A percentile compares a stretch with the other conserved stretches of the same genome.
Conservation (phyloP, 306 rosid species). For the Cicer pinnatifidum region DNA sequence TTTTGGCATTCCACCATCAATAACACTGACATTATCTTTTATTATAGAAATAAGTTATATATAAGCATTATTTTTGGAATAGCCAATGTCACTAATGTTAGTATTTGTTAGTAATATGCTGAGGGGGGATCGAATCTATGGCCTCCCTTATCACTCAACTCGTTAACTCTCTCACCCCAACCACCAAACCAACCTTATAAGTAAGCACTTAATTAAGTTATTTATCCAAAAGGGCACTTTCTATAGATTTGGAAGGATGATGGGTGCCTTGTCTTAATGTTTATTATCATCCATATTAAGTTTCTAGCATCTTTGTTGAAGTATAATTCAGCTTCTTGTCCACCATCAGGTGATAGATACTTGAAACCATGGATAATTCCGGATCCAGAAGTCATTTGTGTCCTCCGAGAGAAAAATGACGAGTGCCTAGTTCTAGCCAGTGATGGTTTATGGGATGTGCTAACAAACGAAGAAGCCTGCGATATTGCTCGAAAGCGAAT, state of each 20-base stretch:
- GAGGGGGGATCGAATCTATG: too few relatives aligned
- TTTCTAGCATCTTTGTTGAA: neutral
- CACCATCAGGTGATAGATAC: conserved; percentile 68
- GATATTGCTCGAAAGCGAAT: conserved; percentile 69
- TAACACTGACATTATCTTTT: too few relatives aligned
- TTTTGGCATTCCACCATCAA: too few relatives aligned
- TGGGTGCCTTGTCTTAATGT: neutral
- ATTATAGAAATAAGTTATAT: too few relatives aligned
- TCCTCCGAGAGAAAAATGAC: conserved; percentile 60
- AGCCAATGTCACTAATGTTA: too few relatives aligned
- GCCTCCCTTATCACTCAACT: too few relatives aligned
- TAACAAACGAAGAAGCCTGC: conserved; percentile 78
- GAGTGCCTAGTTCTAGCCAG: conserved; percentile 81
- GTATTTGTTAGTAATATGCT: too few relatives aligned
- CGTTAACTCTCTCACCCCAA: too few relatives aligned
- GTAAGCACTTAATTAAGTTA: too few relatives aligned
- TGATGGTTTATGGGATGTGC: conserved; percentile 85
- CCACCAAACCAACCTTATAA: too few relatives aligned
- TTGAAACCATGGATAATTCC: conserved; percentile 82
- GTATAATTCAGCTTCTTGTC: conserved; percentile 7
- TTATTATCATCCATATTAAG: neutral
- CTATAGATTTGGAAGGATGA: neutral
- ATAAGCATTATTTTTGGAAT: too few relatives aligned
- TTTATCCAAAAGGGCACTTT: neutral
- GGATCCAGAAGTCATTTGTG: conserved; percentile 65